These are phyloP conservation scores for barley (Hordeum vulgare) DNA, from an alignment of 176 grass and related monocot genomes.

Conservation along the genomic window DNA sequence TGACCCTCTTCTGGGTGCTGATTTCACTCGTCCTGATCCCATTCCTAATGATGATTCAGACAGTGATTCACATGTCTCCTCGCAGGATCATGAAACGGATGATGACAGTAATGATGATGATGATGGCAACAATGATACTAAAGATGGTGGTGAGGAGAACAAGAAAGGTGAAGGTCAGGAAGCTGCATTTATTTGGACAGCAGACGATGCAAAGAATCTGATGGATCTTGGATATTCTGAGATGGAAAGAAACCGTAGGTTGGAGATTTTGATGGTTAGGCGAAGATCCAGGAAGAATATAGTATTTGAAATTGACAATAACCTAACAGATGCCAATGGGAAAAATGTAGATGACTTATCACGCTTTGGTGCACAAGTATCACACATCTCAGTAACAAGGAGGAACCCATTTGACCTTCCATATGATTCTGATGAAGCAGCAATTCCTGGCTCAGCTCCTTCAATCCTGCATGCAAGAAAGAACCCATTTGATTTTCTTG, in stretches of 20 bases:
- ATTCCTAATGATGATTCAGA: constrained; percentile 39
- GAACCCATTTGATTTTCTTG: constrained; percentile 83
- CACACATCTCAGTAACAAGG: constrained; percentile 56
- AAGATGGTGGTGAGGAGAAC: constrained; percentile 47
- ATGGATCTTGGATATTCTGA: constrained; percentile 96
- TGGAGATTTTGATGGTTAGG: constrained; percentile 79
- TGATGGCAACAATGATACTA: constrained; percentile 23
- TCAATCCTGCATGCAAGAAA: constrained; percentile 56
- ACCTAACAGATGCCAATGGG: constrained; percentile 42
- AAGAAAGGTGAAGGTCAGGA: constrained; percentile 47
- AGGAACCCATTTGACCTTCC: constrained; percentile 80
- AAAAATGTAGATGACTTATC: constrained; percentile 43
- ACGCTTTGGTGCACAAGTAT: constrained; percentile 42
- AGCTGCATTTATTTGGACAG: constrained; percentile 79
- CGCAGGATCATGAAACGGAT: constrained; percentile 48
- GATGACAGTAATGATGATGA: constrained; percentile 66
- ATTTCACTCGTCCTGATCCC: constrained; percentile 27
- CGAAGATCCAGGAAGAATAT: constrained; percentile 89
- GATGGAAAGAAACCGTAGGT: constrained; percentile 85
- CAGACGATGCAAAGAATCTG: constrained; percentile 87
- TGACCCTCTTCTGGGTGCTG: constrained; percentile 55
- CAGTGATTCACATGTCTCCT: constrained; percentile 46
- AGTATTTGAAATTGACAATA: constrained; percentile 48
- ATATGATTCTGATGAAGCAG: constrained; percentile 49
- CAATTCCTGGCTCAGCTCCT: constrained; percentile 81